Evolutionary conservation across 2,329 filamentous ascomycete species (phyloP).

Genomic region (Pseudogymnoascus pannorum): DNA sequence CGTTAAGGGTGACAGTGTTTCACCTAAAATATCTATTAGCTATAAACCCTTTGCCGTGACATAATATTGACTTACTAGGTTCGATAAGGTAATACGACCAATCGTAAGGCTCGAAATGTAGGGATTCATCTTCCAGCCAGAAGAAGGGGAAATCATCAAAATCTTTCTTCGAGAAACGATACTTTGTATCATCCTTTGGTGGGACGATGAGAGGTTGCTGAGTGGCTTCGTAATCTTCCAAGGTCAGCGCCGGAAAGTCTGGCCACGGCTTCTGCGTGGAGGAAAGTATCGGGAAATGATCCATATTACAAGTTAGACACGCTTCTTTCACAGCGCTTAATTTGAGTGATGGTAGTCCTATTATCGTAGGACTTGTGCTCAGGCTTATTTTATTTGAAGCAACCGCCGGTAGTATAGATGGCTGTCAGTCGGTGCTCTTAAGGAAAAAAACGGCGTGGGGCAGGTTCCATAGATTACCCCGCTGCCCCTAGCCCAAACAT

Average conservation of each 20-base stretch:
- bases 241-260: conserved; percentile 2
- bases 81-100: neutral
- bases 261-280: neutral
- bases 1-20: neutral
- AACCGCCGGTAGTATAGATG: neutral
- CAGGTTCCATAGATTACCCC: neutral
- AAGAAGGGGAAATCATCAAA: neutral
- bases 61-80: neutral
- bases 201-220: neutral
- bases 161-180: neutral
- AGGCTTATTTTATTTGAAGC: neutral
- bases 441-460: neutral
- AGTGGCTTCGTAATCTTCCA: neutral
- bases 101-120: neutral
- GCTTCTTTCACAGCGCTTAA: neutral
- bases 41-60: neutral
- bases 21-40: neutral
- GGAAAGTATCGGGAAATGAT: neutral
- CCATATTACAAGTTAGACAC: neutral
- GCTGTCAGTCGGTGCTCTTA: neutral
- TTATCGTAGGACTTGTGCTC: neutral
- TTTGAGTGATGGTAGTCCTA: neutral
- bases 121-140: neutral
- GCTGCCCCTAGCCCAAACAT: neutral
- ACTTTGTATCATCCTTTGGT: neutral